phyloP scores from a whole-genome alignment of 805 yeast species.

The Saccharomycopsis synnaedendra region DNA sequence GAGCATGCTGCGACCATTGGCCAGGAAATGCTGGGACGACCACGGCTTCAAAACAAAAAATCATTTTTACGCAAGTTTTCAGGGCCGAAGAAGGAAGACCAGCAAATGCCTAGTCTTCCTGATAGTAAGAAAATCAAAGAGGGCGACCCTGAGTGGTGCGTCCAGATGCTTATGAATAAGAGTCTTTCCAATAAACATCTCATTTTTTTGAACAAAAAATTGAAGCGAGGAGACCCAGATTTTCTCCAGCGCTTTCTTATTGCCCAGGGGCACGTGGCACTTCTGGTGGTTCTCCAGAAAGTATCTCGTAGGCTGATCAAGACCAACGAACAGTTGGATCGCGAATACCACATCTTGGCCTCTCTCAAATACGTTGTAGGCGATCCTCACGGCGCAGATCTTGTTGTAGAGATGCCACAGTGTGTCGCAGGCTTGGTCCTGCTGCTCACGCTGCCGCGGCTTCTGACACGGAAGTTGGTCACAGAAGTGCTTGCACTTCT shows the following conservation, averaged over 20 bases:
- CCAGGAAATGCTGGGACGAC: constrained; percentile 10
- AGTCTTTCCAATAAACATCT: constrained; percentile 30
- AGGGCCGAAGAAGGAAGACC: constrained; percentile 1
- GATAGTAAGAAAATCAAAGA: constrained; percentile 5
- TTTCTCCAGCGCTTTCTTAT: constrained; percentile 29
- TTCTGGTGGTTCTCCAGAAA: constrained; percentile 32
- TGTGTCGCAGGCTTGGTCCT: constrained; percentile 29
- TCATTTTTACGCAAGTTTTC: constrained; percentile 14
- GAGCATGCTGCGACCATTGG: constrained; percentile 6
- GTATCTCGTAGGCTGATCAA: constrained; percentile 25
- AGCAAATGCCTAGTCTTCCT: not conserved
- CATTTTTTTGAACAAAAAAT: constrained; percentile 20
- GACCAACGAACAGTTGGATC: constrained; percentile 36
- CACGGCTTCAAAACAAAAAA: constrained; percentile 10
- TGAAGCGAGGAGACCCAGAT: constrained; percentile 18
- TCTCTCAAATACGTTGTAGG: constrained; percentile 41
- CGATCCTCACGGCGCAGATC: constrained; percentile 19
- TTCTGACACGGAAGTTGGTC: constrained; percentile 40
- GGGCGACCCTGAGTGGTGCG: constrained; percentile 33
- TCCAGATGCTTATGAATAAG: constrained; percentile 28
- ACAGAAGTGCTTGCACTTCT: constrained; percentile 36
- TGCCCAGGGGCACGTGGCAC: constrained; percentile 38
- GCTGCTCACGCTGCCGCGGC: constrained; percentile 37
- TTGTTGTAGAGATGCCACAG: constrained; percentile 19
- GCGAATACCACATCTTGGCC: constrained; percentile 37